Base-by-base conservation (phyloP, 257 asterid genomes). In the Solanum chiquidenum region DNA sequence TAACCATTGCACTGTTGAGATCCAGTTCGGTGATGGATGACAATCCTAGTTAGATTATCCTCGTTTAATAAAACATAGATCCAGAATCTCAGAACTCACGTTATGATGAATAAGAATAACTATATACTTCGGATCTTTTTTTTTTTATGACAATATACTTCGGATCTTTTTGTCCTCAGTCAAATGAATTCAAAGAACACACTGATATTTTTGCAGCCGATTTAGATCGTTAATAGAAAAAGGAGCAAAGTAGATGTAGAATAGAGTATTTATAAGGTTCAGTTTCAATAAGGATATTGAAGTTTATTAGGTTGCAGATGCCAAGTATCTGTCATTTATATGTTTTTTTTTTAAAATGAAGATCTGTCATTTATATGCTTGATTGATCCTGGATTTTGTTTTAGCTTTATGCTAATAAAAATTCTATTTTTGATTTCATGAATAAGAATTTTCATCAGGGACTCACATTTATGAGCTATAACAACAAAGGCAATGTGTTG, bases 1-100 rank as follows among this genome's bases (percentile, higher is more conserved):
- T 95, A 93, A 72, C 33, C 44, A 69, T 69, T 68, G 80, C 31
- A 77, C 42, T 83, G 27, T 82, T 91, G 80, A 25, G 69, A 86
- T 74, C 8, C 88, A 73, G 73, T 68, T 77, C 40, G 21, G 55
- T 23, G 49, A 83, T 69, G 16, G 74, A 72, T 55, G 84, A 35
- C 49, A 46, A 27, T 80, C 84, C 35, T 77, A n/a, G 55, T 77
- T 42, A 42, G 83, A 75, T 38, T 77, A 40, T 46, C 58, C 35
- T 12, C 60, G 29, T 77, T 40, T 76, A 25, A 7, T 77, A 77
- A 77, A 77, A 77, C 62, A 27, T 42, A 77, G 35, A 20, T 40
- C 21, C 62, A 25, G 12, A 40, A 77, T 40, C 62, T 77, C 35
- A 40, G 21, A 46, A 40, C 84, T 77, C 23, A 25, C 37, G 46